Base-by-base conservation (phyloP, 345 rosid genomes). In the Brassica cretica region DNA sequence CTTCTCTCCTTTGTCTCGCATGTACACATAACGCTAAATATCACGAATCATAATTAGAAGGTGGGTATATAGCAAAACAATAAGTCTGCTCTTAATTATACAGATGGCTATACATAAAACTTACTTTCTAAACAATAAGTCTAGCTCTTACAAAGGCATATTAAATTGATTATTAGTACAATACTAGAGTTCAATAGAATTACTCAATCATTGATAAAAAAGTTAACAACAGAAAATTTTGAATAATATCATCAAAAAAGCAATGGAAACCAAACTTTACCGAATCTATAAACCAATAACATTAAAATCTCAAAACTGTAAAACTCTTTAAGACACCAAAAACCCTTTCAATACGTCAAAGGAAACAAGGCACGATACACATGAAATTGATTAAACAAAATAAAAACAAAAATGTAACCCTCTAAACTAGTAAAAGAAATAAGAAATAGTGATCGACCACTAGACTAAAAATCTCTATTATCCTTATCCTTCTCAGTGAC, bases 401-500 rank as follows among this genome's bases (percentile, higher is more conserved):
- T 2, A 55, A 3, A 55, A 6, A 63, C 51, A 19, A 3, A 66
- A 66, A 66, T 27, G 5, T 4, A 35, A 41, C 33, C 51, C 53
- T 44, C 56, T 44, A 67, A 67, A 44, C 33, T 41, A 41, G 9
- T 41, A 12, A 39, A 19, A 44, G 14, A 18, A 35, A 15, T 9
- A 19, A 2, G 30, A 68, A 46, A n/a, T n/a, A 3, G 8, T 6
- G 14, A 3, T 14, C 2, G 19, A 32, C 39, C 64, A 32, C 68
- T 68, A 8, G 64, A 41, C 66, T 55, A 64, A 37, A 15, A 66
- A n/a, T 44, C 27, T 73, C 32, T 24, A 46, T 9, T 63, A 30
- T 68, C 73, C 71, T 49, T 78, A 10, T 62, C 56, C 19, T 33
- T 51, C 5, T 83, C 64, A 55, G 46, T 68, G 51, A 74, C 72